Evolutionary conservation across 441 rosid species (phyloP), one percentile per base, ranked within the genome.

Genomic region (Pelargonium fulgidum): DNA sequence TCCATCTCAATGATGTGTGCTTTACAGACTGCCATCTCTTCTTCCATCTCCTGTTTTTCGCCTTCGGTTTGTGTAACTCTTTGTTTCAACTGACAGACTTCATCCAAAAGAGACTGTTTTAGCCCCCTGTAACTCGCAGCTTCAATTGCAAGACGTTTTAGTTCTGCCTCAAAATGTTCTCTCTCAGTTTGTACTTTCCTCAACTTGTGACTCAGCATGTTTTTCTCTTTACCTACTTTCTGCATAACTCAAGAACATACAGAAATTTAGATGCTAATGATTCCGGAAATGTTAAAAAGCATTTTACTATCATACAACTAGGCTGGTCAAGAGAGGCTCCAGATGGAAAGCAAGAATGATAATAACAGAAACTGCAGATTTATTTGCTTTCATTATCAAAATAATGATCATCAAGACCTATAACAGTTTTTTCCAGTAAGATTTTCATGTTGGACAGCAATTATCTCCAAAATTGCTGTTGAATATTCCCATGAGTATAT

Each of bases 221-320:
- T 26, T 62, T 62, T 62, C 65, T 62, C 65, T 62, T 62, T 29
- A 62, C 16, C 65, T 62, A 24, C 65, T 62, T 62, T 29, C 65
- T 62, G 65, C 42, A 9, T n/a, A 62, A 62, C 26, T 26, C 42
- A 62, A 62, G 14, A 5, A 29, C 42, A 62, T 62, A 36, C 41
- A 24, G 13, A 11, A 14, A 14, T 26, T 24, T 62, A 62, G 39
- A 62, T 62, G 65, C 41, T 22, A 22, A 56, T 19, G 24, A 56
- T 6, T 24, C 62, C 62, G 8, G 26, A 19, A 56, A 29, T 56
- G 62, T 7, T 17, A 22, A 24, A 62, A 26, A 29, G 41, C 36
- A 62, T 62, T 61, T 24, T 26, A 61, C 36, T 9, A 26, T 24
- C 16, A 20, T 22, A 61, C 20, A 22, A 61, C 64, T 61, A 61